A percentile compares a stretch with the other conserved stretches of the same genome.
phyloP scores from a whole-genome alignment of 306 rosid genomes.

The Carpinus viminea region DNA sequence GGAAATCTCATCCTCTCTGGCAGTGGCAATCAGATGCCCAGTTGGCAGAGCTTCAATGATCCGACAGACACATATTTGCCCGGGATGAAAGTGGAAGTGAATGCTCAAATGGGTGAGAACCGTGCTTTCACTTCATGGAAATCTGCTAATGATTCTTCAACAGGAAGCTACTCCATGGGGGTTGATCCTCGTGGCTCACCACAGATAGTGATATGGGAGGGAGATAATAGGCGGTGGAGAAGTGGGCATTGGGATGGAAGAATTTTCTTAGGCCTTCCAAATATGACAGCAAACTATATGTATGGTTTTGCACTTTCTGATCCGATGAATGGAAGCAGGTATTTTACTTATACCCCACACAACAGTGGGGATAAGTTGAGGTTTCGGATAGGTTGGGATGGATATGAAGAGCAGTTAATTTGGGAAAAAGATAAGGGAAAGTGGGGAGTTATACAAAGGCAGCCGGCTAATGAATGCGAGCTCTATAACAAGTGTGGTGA shows the following conservation, averaged over 20 bases:
- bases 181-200: slow-evolving; percentile 63
- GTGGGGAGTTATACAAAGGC: slow-evolving; percentile 42
- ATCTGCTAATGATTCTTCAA: slow-evolving; percentile 56
- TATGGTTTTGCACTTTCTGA: slow-evolving; percentile 51
- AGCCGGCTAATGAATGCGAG: slow-evolving; percentile 59
- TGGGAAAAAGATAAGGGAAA: slow-evolving; percentile 39
- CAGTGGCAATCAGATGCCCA: not conserved
- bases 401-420: slow-evolving; percentile 43
- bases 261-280: slow-evolving; percentile 50
- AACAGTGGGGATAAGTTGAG: slow-evolving; percentile 31
- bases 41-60: slow-evolving; percentile 64
- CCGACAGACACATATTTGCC: slow-evolving; percentile 76
- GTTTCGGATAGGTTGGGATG: slow-evolving; percentile 67
- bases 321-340: slow-evolving; percentile 15
- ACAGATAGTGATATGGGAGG: slow-evolving; percentile 76
- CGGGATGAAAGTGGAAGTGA: slow-evolving; percentile 53
- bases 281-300: slow-evolving; percentile 33
- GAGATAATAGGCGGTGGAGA: slow-evolving; percentile 58
- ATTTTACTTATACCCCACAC: slow-evolving; percentile 33
- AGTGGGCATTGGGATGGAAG: slow-evolving; percentile 79
- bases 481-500: slow-evolving; percentile 70
- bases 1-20: slow-evolving; percentile 54
- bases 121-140: slow-evolving; percentile 62
- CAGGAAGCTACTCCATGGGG: slow-evolving; percentile 60
- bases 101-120: slow-evolving; percentile 25